phyloP scores from a whole-genome alignment of 345 rosid genomes.

The sweet orange (Citrus sinensis) region DNA sequence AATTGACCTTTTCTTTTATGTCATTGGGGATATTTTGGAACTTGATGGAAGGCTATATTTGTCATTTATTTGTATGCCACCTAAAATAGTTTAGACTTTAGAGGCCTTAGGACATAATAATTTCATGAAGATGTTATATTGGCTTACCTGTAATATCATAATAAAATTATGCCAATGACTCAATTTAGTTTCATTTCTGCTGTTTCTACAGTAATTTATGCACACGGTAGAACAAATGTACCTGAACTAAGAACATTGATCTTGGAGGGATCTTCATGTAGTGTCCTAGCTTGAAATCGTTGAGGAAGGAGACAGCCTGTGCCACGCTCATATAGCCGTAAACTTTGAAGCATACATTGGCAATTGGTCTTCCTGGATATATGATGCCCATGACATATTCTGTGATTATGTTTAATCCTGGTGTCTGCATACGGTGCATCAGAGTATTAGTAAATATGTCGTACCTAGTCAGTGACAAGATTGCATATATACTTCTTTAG shows the following conservation, averaged over 20 bases:
- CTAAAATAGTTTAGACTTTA: neutral
- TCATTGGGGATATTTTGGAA: neutral
- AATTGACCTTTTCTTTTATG: neutral
- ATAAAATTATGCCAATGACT: neutral
- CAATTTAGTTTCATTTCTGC: neutral
- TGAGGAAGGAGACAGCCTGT: conserved; percentile 88
- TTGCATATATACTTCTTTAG: neutral
- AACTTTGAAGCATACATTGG: conserved; percentile 87
- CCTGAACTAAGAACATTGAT: conserved; percentile 98
- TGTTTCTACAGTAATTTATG: neutral
- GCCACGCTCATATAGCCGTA: conserved; percentile 90
- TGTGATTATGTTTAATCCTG: conserved; percentile 83
- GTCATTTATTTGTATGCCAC: neutral
- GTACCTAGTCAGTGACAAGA: neutral
- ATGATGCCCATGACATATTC: conserved; percentile 87
- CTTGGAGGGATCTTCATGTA: conserved; percentile 97
- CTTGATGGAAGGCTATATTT: neutral
- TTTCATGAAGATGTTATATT: neutral
- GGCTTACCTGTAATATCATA: neutral
- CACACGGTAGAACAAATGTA: conserved; percentile 7
- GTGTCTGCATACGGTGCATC: conserved; percentile 47
- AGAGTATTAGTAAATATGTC: neutral
- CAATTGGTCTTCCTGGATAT: conserved; percentile 84
- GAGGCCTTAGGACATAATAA: neutral
- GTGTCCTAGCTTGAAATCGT: conserved; percentile 91